phyloP scores from a whole-genome alignment of 345 rosid species.

The Pugionium dolabratum region DNA sequence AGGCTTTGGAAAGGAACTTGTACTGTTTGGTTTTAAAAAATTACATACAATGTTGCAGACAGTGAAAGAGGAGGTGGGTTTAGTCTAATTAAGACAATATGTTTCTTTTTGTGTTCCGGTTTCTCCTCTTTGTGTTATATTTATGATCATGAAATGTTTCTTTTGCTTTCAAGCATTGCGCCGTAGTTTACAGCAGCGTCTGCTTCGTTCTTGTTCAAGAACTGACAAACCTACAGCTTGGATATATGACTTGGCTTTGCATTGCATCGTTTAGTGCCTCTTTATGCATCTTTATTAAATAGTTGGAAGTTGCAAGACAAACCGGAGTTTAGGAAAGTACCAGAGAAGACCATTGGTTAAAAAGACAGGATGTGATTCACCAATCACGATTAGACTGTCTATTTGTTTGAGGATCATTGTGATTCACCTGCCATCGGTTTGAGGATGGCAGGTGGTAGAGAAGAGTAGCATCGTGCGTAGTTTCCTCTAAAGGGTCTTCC shows the following conservation, averaged over 20 bases:
- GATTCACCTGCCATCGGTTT: no score
- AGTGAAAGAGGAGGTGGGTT: not conserved
- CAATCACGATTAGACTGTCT: no score
- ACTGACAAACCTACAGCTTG: constrained; percentile 64
- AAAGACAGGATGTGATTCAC: not conserved
- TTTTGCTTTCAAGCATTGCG: constrained; percentile 57
- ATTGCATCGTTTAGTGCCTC: constrained; percentile 75
- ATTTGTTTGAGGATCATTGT: no score
- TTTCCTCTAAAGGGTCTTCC: no score
- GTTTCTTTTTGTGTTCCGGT: not conserved
- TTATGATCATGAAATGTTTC: constrained; percentile 27
- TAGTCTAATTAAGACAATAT: not conserved
- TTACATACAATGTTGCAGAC: constrained; percentile 14
- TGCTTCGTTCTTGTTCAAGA: constrained; percentile 67
- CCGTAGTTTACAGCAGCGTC: constrained; percentile 67
- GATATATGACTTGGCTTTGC: constrained; percentile 72
- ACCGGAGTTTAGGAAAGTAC: no score
- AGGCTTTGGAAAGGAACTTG: no score
- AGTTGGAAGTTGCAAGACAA: constrained; percentile 48
- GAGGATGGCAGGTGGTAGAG: no score
- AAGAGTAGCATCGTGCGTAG: no score
- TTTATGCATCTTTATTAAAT: constrained; percentile 65
- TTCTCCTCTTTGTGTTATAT: not conserved
- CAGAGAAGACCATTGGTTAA: constrained; percentile 55
- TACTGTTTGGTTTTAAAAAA: no score